Percentiles rank a stretch among this genome's conserved stretches.
These are phyloP conservation scores for Viola pubescens DNA, from an alignment of 441 rosid species.

Conservation along the genomic window DNA sequence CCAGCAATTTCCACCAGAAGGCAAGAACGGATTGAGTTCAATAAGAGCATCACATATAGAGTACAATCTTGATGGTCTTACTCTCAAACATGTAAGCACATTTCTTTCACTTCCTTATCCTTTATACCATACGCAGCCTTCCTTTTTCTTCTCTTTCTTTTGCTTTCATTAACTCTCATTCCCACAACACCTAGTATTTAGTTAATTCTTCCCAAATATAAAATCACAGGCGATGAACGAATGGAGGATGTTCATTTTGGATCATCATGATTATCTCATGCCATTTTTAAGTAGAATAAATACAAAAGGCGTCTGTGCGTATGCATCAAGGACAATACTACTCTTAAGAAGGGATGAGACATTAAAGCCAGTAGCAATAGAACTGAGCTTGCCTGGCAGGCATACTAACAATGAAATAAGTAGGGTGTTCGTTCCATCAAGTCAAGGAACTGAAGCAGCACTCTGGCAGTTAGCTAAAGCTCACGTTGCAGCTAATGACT, in stretches of 20 bases:
- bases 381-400: constrained; percentile 38
- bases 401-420: not conserved
- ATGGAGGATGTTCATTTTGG: constrained; percentile 50
- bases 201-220: not conserved
- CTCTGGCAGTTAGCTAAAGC: constrained; percentile 65
- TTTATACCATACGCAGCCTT: too few relatives aligned
- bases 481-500: constrained; percentile 62
- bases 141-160: not conserved
- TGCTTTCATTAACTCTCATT: not conserved
- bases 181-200: not conserved
- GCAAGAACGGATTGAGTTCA: constrained; percentile 31
- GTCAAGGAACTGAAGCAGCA: constrained; percentile 48
- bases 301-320: constrained; percentile 35
- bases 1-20: constrained; percentile 51
- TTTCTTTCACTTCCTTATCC: constrained; percentile 1
- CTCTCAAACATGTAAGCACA: constrained; percentile 23
- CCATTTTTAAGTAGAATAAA: constrained; percentile 42
- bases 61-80: constrained; percentile 43
- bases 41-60: constrained; percentile 31
- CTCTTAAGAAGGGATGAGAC: constrained; percentile 39
- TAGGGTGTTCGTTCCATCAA: constrained; percentile 41
- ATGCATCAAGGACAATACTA: constrained; percentile 50
- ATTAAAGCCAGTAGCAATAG: constrained; percentile 59
- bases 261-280: constrained; percentile 65
- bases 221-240: constrained; percentile 39